Conservation (phyloP, 2,329 filamentous ascomycete genomes). For the Colletotrichum sp. region DNA sequence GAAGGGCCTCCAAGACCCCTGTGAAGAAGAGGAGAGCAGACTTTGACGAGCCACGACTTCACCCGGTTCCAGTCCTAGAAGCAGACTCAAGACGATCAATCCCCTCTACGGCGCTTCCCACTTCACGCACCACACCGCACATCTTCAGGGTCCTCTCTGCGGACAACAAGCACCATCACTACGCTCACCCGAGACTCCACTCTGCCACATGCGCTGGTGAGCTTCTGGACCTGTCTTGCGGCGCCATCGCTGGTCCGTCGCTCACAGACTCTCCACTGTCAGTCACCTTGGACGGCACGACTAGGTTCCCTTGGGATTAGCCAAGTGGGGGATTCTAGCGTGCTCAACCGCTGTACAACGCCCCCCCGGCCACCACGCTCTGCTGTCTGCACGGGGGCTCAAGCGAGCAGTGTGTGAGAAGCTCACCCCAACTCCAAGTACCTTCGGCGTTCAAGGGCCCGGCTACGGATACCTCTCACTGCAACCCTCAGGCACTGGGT, state of each 20-base stretch:
- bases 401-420: constrained; percentile 18
- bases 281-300: constrained; percentile 7
- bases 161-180: background rate
- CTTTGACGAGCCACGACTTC: constrained; percentile 9
- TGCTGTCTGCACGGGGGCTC: constrained; percentile 12
- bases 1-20: background rate
- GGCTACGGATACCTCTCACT: constrained; percentile 1
- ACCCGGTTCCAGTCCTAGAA: background rate
- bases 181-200: constrained; percentile 11
- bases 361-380: constrained; percentile 4
- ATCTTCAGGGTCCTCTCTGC: constrained; percentile 19
- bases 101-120: constrained; percentile 9
- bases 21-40: constrained; percentile 4
- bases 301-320: constrained; percentile 20
- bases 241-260: constrained; percentile 15
- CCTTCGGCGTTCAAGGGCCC: constrained; percentile 9
- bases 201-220: constrained; percentile 17
- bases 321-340: constrained; percentile 14
- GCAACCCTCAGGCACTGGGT: constrained; percentile 4
- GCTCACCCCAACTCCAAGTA: constrained; percentile 4
- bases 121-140: constrained; percentile 18
- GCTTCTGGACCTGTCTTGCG: constrained; percentile 16
- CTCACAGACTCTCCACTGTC: constrained; percentile 16
- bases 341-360: constrained; percentile 10
- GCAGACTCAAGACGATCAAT: constrained; percentile 1